Evolutionary conservation across 108 stramenopile genomes (phyloP), one percentile per base, ranked within the genome.

Genomic region (Cyclotella baltica): DNA sequence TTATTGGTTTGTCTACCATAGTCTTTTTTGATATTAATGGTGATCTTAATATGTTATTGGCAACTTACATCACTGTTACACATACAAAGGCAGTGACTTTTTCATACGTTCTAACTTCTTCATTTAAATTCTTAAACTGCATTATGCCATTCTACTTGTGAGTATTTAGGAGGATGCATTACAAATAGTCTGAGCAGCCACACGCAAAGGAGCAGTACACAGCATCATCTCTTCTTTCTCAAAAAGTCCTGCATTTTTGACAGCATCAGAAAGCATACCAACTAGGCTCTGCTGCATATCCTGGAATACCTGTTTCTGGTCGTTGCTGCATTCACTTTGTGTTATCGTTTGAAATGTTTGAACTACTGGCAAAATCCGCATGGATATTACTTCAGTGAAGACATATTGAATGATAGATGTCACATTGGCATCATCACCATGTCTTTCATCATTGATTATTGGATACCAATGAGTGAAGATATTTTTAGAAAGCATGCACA

Each of bases 401-500:
- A 93, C 67, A 29, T 81, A 90, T 51, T 62, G 81, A 22, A 89
- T 35, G n/a, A 77, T 67, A 9, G 83, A 70, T 28, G 62, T 25
- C 22, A 78, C 50, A 23, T 22, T n/a, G 2, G 70, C 73, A 1
- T 52, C 30, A 34, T 62, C 33, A 20, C 51, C 5, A 11, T 29
- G 27, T 19, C 66, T 25, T 34, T 37, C 67, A 10, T 53, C 61
- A 8, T 62, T 31, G n/a, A 93, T 37, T 29, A 80, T 61, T 27
- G 90, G 86, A 43, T 81, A 48, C 92, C 90, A 93, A 48, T 81
- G 74, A 8, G n/a, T 25, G 4, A 90, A 58, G 22, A 91, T 68
- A 40, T 90, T 88, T 30, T 69, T 61, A 20, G 85, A 53, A 15
- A 89, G 38, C 30, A 53, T 77, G 56, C 83, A 78, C 8, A 91